Conservation (phyloP, 441 rosid genomes). For the Omphalea diandra region DNA sequence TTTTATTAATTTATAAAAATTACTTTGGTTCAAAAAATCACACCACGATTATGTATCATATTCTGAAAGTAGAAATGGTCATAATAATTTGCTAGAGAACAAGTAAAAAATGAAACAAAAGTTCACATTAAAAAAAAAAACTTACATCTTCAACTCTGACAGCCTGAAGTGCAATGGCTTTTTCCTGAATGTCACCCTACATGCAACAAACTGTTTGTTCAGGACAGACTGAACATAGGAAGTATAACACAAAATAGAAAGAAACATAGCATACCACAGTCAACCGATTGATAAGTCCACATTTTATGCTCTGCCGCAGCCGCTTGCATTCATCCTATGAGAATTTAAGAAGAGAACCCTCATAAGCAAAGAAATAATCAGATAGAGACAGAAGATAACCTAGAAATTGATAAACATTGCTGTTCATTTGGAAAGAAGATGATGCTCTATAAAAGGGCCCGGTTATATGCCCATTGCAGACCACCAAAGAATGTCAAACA, state of each 20-base stretch:
- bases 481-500: neutral
- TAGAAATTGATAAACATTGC: neutral
- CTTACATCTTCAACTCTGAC: constrained; percentile 95
- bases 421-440: neutral
- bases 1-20: too few relatives aligned
- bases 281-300: constrained; percentile 80
- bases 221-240: constrained; percentile 19
- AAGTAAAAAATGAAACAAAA: neutral
- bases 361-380: constrained; percentile 7
- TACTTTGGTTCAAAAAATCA: neutral
- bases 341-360: constrained; percentile 17
- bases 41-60: neutral
- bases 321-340: constrained; percentile 97
- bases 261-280: constrained; percentile 63
- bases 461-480: neutral
- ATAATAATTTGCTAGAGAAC: neutral
- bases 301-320: constrained; percentile 92
- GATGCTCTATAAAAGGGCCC: neutral
- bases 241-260: constrained; percentile 11
- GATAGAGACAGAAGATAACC: neutral
- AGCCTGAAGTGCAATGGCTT: constrained; percentile 80
- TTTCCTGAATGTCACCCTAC: constrained; percentile 92
- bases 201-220: constrained; percentile 27
- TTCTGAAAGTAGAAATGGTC: neutral
- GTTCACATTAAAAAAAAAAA: constrained; percentile 21